Base-by-base conservation (phyloP, 2,329 filamentous ascomycete genomes). In the Hypocreales sp. region DNA sequence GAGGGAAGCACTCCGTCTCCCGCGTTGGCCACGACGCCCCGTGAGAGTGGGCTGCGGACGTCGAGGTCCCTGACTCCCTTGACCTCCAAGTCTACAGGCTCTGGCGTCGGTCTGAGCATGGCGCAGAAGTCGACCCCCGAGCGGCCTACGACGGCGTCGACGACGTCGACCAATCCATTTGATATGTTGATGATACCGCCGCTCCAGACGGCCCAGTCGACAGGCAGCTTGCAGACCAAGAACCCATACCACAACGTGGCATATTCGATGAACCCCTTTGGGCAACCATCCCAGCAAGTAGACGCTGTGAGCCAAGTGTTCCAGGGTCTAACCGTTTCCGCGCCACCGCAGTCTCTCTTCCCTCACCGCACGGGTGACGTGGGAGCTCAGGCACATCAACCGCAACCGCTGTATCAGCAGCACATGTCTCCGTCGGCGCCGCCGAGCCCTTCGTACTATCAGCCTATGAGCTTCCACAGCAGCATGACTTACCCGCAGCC, bases 281-380 rank as follows among this genome's bases (percentile, higher is more conserved):
- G 76, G 7, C 47, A 55, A 27, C 60, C 62, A 3, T 42, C 50
- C 11, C 56, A 53, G 37, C 36, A 55, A 25, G 37, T 40, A 7
- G 51, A 55, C 25, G 32, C 40, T 8, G 50, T 84, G 12, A 71
- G 73, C 35, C 70, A 79, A 40, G 72, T 79, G 1, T 79, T 93
- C 42, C 76, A 86, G 44, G 72, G 69, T 35, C 64, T 93, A 51
- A 73, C 80, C 20, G 56, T 92, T 3, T 71, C 70, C 15, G 49
- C 50, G 26, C 34, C 55, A 22, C 71, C 72, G 38, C 69, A 33
- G 17, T 29, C 70, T 20, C 58, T 84, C 17, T 84, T 86, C 46
- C 78, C 80, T 7, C 72, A 84, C 42, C 73, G 76, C 29, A 86
- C 80, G 1, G 79, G 79, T 29, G 79, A 71, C 14, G 36, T 64